Base-by-base conservation (phyloP, 1,284 basidiomycete species). In the Xerocomus amazonicus region DNA sequence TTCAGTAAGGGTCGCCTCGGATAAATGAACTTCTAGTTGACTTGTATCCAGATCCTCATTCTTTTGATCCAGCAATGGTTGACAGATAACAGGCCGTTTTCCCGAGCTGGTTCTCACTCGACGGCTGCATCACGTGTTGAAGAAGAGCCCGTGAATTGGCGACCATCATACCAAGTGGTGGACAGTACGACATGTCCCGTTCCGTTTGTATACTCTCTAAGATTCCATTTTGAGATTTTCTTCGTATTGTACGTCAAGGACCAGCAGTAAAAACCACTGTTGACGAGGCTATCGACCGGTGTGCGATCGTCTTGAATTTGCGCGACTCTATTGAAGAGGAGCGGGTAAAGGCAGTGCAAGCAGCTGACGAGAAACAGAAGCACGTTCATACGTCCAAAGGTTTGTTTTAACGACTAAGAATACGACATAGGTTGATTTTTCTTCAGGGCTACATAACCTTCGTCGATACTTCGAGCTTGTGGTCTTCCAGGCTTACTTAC, bases 401-500 rank as follows among this genome's bases (percentile, higher is more conserved):
- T 83, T 33, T 46, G 70, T 60, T 57, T 57, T 45, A 45, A 37
- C 14, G 16, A 32, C 9, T n/a, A 3, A 4, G 19, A 13, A 19
- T 32, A 43, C 17, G 10, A 34, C 19, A 16, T 37, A 14, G 8
- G 42, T 36, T 54, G 26, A 55, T 26, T n/a, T 4, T 28, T 39
- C 37, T 43, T 33, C 58, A 84, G 92, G 89, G 7, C 70, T 96
- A 42, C 84, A 90, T 56, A 87, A 90, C 59, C 76, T 97, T 19
- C 77, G 85, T 47, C 83, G 89, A 57, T 97, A 97, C 71, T 97
- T 94, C 56, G 85, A 91, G 66, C 79, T 99, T 17, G 86, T 98
- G 54, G 80, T 97, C 29, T 98, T 99, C 75, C 92, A 96, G 66
- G 87, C 94, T 1, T 99, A 97, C 66, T 77, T 99, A 27, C 88